Base-by-base conservation (phyloP, 2,329 filamentous ascomycete species). In the Sphaerulina populicola region DNA sequence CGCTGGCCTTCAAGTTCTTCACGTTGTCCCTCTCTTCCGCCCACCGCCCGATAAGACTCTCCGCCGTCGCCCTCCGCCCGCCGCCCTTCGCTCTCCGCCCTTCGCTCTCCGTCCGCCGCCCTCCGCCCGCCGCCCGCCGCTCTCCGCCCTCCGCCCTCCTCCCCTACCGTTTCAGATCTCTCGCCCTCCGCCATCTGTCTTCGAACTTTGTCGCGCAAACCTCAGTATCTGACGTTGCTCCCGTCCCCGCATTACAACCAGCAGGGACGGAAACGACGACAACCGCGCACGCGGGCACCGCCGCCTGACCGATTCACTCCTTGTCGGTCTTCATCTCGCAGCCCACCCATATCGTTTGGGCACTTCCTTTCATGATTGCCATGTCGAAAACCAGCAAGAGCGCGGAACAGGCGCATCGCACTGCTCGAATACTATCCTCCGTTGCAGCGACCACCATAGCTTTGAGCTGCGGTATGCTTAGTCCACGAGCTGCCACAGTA, bases 391-490 rank as follows among this genome's bases (percentile, higher is more conserved):
- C 47, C 31, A 27, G 41, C 7, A 23, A 40, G 10, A 30, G 21
- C 36, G 44, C 73, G 46, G 74, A 78, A 58, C 70, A 69, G 31
- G 69, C 74, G 44, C 71, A 80, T 59, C 74, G 77, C 57, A 79
- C 76, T 63, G 82, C 82, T 56, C 85, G 90, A 60, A 75, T 94
- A 48, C 71, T 93, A 51, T 90, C 91, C 58, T 91, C 90, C 62
- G 74, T 90, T 52, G 89, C 90, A 44, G 89, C 88, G 27, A 95
- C 89, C 12, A 68, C 82, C 57, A 88, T 96, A 56, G 82, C 90
- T 12, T 76, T 97, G 53, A 88, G 90, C 54, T 95, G 90, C 68
- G 93, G 93, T 55, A 94, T 69, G 89, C 94, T 71, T 14, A 64
- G 81, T 71, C 44, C 72, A 77, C 58, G 69, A 68, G 70, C 78